Percentiles rank a stretch among this genome's conserved stretches.
phyloP scores from a whole-genome alignment of 2,329 filamentous ascomycete genomes.

The Dactylellina cionopaga region DNA sequence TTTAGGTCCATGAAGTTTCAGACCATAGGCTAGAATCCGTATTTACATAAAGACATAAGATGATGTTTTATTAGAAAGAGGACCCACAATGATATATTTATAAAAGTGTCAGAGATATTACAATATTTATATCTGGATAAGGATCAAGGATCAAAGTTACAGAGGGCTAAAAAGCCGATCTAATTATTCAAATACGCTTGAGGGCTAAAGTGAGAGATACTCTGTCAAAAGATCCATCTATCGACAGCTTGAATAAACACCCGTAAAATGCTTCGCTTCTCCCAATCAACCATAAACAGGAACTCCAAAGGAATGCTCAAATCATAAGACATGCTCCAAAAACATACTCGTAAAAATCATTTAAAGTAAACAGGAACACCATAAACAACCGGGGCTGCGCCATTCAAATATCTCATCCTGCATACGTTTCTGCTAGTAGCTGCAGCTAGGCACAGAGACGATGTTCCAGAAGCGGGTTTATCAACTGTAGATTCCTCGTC shows the following conservation, averaged over 20 bases:
- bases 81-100: too few relatives aligned
- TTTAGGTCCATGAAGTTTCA: not conserved
- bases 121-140: too few relatives aligned
- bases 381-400: slow-evolving; percentile 91
- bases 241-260: slow-evolving; percentile 7
- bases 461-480: slow-evolving; percentile 57
- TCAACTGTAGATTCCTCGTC: slow-evolving; percentile 56
- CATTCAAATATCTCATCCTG: slow-evolving; percentile 88
- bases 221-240: slow-evolving; percentile 2
- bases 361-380: slow-evolving; percentile 88
- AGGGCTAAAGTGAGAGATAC: not conserved
- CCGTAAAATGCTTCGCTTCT: slow-evolving; percentile 22
- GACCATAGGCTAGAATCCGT: not conserved
- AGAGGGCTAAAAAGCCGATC: not conserved
- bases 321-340: slow-evolving; percentile 3
- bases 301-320: slow-evolving; percentile 22
- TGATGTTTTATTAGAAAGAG: too few relatives aligned
- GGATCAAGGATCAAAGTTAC: too few relatives aligned
- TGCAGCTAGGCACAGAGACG: slow-evolving; percentile 82
- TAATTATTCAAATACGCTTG: slow-evolving; percentile 15
- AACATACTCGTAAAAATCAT: slow-evolving; percentile 10
- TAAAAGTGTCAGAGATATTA: too few relatives aligned
- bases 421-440: slow-evolving; percentile 79
- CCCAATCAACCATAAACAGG: slow-evolving; percentile 7
- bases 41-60: not conserved